These are phyloP conservation scores for Azolla pinnata DNA, from an alignment of 75 land plant species.

Conservation along the genomic window DNA sequence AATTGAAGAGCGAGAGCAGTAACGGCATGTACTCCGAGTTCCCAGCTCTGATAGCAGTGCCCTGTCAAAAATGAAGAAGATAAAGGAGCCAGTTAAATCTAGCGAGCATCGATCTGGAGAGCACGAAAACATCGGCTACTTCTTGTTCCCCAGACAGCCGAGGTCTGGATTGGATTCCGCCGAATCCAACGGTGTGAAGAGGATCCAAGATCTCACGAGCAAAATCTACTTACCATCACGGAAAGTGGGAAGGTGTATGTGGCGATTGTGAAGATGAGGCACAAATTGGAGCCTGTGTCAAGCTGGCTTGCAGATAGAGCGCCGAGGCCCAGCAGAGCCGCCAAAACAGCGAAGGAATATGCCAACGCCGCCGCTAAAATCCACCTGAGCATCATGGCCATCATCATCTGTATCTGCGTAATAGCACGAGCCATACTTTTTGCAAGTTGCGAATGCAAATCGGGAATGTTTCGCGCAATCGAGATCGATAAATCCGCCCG, in stretches of 20 bases:
- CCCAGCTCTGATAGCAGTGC: slow-evolving; percentile 21
- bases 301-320: slow-evolving; percentile 4
- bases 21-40: slow-evolving; percentile 38
- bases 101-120: neutral
- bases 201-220: neutral
- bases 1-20: slow-evolving; percentile 22
- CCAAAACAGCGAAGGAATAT: neutral
- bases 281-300: slow-evolving; percentile 8
- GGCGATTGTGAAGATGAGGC: slow-evolving; percentile 10
- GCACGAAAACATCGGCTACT: neutral
- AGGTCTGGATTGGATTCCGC: neutral
- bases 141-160: neutral
- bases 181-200: neutral
- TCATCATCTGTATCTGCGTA: neutral
- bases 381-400: neutral
- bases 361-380: neutral
- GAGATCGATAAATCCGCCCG: no score
- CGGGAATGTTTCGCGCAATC: no score
- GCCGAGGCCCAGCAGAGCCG: neutral
- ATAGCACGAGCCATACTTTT: no score
- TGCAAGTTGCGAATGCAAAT: no score
- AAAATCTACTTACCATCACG: slow-evolving; percentile 10
- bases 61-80: slow-evolving; percentile 1
- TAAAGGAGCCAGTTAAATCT: neutral
- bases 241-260: slow-evolving; percentile 19